A percentile compares a stretch with the other conserved stretches of the same genome.
These are phyloP conservation scores for Berberis thunbergii DNA, from an alignment of 164 flowering plant genomes.

Conservation along the genomic window DNA sequence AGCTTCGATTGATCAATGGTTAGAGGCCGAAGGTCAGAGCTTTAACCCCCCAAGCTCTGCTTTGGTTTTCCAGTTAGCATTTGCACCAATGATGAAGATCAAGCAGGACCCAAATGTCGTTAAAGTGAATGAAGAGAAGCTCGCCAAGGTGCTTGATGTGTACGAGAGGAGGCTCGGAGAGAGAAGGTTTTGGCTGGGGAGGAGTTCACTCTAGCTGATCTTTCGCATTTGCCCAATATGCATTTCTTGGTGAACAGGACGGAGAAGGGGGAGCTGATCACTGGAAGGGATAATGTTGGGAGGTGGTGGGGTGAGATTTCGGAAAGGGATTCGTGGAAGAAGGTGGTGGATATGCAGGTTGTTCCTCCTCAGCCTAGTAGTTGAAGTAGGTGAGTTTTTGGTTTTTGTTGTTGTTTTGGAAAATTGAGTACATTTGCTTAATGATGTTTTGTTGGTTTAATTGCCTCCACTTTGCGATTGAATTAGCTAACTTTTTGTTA, in stretches of 20 bases:
- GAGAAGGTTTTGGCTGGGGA: constrained; percentile 67
- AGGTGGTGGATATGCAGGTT: constrained; percentile 62
- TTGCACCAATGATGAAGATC: constrained; percentile 63
- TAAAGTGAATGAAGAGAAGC: constrained; percentile 50
- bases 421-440: neutral
- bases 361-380: constrained; percentile 9
- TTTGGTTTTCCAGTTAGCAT: constrained; percentile 66
- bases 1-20: constrained; percentile 82
- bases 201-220: constrained; percentile 73
- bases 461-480: neutral
- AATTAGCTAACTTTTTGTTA: too few species aligned
- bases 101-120: constrained; percentile 49
- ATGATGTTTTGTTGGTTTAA: neutral
- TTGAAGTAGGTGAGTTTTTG: neutral
- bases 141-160: constrained; percentile 58
- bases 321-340: constrained; percentile 62
- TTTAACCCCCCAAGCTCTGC: constrained; percentile 61
- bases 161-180: constrained; percentile 60
- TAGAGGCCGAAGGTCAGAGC: constrained; percentile 80
- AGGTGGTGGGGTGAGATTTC: constrained; percentile 88
- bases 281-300: constrained; percentile 53
- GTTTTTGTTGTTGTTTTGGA: neutral
- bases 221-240: constrained; percentile 63
- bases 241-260: constrained; percentile 45
- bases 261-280: constrained; percentile 39